Evolutionary conservation across 495 filamentous ascomycete genomes (phyloP), one percentile per base, ranked within the genome.

Genomic region (Penicillium herquei): DNA sequence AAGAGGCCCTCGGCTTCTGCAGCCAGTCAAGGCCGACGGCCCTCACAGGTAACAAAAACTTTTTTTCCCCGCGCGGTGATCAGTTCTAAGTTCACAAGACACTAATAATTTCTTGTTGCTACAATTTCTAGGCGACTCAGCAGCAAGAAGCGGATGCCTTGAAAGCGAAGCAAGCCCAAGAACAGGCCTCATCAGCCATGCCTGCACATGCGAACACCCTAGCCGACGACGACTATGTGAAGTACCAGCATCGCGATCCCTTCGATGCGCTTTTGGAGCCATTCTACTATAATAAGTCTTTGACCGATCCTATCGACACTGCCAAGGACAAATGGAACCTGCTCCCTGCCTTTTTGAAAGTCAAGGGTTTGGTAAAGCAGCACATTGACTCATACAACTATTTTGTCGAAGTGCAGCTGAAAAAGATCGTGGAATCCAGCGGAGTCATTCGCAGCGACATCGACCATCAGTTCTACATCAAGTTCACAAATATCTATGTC

Each of bases 341-440:
- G 21, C 76, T 99, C 14, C 95, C 94, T 0, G 93, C 94, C 4
- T 99, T 98, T 66, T 78, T 99, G 46, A 96, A 96, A 67, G 92
- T 96, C 63, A 99, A 99, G 70, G 94, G 92, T 37, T 72, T 96
- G 53, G 90, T 96, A 44, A 96, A 96, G 72, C 92, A 96, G 71
- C 94, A 99, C 70, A 93, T 98, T 71, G 95, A 99, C 74, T 98
- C 94, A 32, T 99, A 89, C 81, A 96, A 99, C 73, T 96, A 89
- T 70, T 96, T 99, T 62, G 86, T 97, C 50, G 90, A 98, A 52
- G 86, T 92, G 16, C 92, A 96, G 65, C 81, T 99, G 69, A 96
- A 96, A 72, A 90, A 97, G 62, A 98, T 99, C 52, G 87, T 99
- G 53, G 82, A 87, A 64, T 90, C 92, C 21, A 97, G 96, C 69